phyloP scores from a whole-genome alignment of 2,329 filamentous ascomycete species.

The Escovopsis sp. region DNA sequence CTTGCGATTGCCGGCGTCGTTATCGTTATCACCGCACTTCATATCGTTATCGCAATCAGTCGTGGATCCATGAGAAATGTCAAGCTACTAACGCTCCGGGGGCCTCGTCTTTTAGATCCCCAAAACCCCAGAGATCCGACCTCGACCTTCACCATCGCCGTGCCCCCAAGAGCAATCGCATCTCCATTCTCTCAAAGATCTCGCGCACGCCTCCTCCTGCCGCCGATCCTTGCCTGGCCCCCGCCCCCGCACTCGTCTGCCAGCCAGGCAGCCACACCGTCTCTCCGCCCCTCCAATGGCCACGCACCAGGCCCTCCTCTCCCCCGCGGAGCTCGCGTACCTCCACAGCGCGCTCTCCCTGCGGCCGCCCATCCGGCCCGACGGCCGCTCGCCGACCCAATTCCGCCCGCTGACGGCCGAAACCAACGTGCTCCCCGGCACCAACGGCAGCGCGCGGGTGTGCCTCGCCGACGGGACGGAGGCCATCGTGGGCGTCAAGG shows the following conservation, averaged over 20 bases:
- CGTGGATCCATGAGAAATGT: too few relatives aligned
- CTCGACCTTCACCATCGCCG: too few relatives aligned
- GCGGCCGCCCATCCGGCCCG: conserved; percentile 72
- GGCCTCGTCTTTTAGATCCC: too few relatives aligned
- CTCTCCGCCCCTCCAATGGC: conserved; percentile 32
- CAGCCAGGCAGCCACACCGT: conserved; percentile 3
- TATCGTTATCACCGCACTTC: too few relatives aligned
- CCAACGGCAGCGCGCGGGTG: conserved; percentile 85
- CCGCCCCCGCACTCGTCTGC: not conserved
- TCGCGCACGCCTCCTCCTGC: too few relatives aligned
- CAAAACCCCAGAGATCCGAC: too few relatives aligned
- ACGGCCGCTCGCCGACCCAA: conserved; percentile 67
- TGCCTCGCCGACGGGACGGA: conserved; percentile 93
- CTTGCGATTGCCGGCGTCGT: too few relatives aligned
- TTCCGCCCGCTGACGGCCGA: conserved; percentile 87
- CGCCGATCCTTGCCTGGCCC: not conserved
- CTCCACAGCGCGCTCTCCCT: conserved; percentile 77
- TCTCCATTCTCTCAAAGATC: too few relatives aligned
- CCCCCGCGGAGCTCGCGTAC: conserved; percentile 91
- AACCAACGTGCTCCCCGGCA: conserved; percentile 72
- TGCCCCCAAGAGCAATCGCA: too few relatives aligned
- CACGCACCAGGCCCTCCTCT: conserved; percentile 61
- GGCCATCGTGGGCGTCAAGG: conserved; percentile 89
- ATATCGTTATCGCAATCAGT: too few relatives aligned
- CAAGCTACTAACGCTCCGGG: too few relatives aligned